Evolutionary conservation across 2,329 filamentous ascomycete genomes (phyloP), one percentile per base, ranked within the genome.

Genomic region (Periconia sp.): DNA sequence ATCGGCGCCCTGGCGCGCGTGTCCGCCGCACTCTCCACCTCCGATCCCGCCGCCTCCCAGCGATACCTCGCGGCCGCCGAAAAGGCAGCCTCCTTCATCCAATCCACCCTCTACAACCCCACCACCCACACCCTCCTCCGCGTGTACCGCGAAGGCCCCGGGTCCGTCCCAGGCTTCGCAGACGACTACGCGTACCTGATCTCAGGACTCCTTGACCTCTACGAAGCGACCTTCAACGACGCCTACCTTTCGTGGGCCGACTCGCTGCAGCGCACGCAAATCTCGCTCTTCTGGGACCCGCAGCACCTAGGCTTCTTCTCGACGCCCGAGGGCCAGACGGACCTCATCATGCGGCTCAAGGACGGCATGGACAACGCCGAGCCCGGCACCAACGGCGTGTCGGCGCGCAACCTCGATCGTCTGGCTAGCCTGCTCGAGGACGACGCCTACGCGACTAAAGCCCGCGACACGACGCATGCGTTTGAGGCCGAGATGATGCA

Each of bases 161-260:
- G 87, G 27, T 80, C 85, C 17, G 86, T 85, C 0, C 80, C 81
- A 40, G 92, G 85, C 0, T 96, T 97, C 73, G 91, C 93, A 1
- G 94, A 97, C 64, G 94, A 99, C 75, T 97, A 97, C 69, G 91
- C 93, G 2, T 96, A 93, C 72, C 73, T 97, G 41, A 89, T 92
- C 47, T 85, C 88, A 47, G 93, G 92, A 0, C 79, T 97, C 1
- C 78, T 97, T 52, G 88, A 92, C 61, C 82, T 97, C 27, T 95
- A 95, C 69, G 87, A 93, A 70, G 84, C 88, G 0, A 96, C 91
- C 0, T 88, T 88, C 57, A 86, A 96, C 52, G 86, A 88, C 59
- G 76, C 77, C 42, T 90, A 89, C 76, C 79, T 97, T 5, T 78
- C 87, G 56, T 96, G 93, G 80, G 93, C 93, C 0, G 88, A 93